Percentiles rank a stretch among this genome's conserved stretches.
Conservation (phyloP, 257 asterid species). For the Penstemon eatonii region DNA sequence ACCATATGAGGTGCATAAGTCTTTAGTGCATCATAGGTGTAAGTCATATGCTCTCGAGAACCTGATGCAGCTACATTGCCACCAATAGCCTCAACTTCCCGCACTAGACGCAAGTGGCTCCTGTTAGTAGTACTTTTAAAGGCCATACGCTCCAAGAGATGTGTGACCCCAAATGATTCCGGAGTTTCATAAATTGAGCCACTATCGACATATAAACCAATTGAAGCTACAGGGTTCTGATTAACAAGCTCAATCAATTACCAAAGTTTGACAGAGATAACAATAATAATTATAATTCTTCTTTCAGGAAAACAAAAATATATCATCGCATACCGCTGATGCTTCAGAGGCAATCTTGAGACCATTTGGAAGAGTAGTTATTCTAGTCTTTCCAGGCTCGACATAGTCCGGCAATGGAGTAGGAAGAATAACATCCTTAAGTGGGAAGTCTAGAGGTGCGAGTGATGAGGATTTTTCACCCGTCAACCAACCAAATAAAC, state of each 20-base stretch:
- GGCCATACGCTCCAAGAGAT: conserved; percentile 93
- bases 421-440: conserved; percentile 60
- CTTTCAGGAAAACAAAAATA: background rate
- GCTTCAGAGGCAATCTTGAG: conserved; percentile 75
- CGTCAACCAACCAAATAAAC: conserved; percentile 66
- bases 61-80: conserved; percentile 75
- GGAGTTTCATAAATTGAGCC: conserved; percentile 90
- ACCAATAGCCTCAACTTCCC: conserved; percentile 97
- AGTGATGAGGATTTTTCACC: conserved; percentile 59
- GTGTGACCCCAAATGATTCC: conserved; percentile 71
- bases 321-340: conserved; percentile 57
- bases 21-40: conserved; percentile 76
- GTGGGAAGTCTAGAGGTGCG: conserved; percentile 79
- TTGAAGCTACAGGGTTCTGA: conserved; percentile 82
- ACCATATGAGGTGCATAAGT: conserved; percentile 86
- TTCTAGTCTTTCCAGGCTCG: conserved; percentile 68
- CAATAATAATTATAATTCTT: background rate
- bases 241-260: conserved; percentile 28
- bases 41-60: conserved; percentile 82
- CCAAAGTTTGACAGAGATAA: conserved; percentile 1
- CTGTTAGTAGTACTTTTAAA: conserved; percentile 82
- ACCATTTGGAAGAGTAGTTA: conserved; percentile 79
- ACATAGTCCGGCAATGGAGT: conserved; percentile 76
- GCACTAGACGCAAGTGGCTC: conserved; percentile 77
- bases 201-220: conserved; percentile 82